Evolutionary conservation across 805 yeast species (phyloP).

Genomic region (Saccharomycopsis sp.): DNA sequence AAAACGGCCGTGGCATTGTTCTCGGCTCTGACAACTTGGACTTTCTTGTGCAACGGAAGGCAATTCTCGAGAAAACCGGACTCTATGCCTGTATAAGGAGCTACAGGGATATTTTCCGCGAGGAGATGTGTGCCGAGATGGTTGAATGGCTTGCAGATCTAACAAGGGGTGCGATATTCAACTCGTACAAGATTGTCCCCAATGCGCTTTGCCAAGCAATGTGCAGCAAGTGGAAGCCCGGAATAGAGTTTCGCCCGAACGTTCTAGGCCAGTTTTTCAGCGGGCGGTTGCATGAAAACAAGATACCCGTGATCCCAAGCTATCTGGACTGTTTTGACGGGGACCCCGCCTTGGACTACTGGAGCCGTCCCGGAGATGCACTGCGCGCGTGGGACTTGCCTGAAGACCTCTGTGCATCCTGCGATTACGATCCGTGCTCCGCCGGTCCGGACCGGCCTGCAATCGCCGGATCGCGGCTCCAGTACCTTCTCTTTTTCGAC

Average conservation of each 20-base stretch:
- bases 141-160: conserved; percentile 59
- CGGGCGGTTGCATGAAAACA: conserved; percentile 7
- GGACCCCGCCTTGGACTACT: conserved; percentile 25
- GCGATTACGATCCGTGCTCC: conserved; percentile 34
- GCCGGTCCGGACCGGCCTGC: conserved; percentile 19
- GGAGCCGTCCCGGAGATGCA: conserved; percentile 34
- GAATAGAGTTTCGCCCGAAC: conserved; percentile 29
- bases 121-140: conserved; percentile 72
- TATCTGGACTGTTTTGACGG: not conserved
- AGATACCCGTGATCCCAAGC: conserved; percentile 12
- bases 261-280: conserved; percentile 5
- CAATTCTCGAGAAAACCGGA: conserved; percentile 47
- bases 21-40: conserved; percentile 47
- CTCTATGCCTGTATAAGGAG: conserved; percentile 60
- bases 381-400: conserved; percentile 39
- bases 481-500: conserved; percentile 49
- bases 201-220: conserved; percentile 51
- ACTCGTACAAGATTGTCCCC: conserved; percentile 40
- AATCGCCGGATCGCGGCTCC: conserved; percentile 36
- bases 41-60: conserved; percentile 46
- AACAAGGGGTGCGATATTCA: conserved; percentile 45
- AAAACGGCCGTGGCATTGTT: conserved; percentile 64
- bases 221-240: conserved; percentile 55
- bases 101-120: conserved; percentile 65
- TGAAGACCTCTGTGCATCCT: conserved; percentile 35